Evolutionary conservation across 768 basidiomycete species (phyloP).

Genomic region (Strobilomyces dryophilus): DNA sequence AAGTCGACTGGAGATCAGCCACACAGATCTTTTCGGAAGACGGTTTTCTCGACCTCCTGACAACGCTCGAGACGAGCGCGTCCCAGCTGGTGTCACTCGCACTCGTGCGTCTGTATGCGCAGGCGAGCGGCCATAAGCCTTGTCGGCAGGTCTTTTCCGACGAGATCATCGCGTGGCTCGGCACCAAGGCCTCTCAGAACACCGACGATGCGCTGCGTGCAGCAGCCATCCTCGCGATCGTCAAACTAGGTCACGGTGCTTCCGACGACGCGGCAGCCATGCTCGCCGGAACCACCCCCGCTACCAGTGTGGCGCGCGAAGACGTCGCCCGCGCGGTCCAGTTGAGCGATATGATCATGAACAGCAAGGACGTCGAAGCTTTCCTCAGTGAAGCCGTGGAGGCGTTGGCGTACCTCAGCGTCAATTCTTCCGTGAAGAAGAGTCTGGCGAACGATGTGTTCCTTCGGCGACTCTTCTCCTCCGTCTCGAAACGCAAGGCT

Average conservation of each 20-base stretch:
- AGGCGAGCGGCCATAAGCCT: slow-evolving; percentile 69
- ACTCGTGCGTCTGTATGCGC: slow-evolving; percentile 70
- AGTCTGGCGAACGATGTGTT: slow-evolving; percentile 53
- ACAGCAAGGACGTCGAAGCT: slow-evolving; percentile 33
- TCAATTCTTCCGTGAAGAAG: slow-evolving; percentile 60
- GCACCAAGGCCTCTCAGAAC: slow-evolving; percentile 47
- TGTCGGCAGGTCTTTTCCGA: slow-evolving; percentile 61
- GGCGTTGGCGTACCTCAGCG: slow-evolving; percentile 79
- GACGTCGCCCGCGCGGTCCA: slow-evolving; percentile 47
- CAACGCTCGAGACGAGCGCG: slow-evolving; percentile 60
- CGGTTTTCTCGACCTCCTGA: slow-evolving; percentile 57
- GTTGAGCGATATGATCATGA: slow-evolving; percentile 55
- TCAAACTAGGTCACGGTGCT: slow-evolving; percentile 68
- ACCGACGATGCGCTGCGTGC: slow-evolving; percentile 47
- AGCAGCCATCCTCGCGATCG: slow-evolving; percentile 66
- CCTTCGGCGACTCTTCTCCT: slow-evolving; percentile 52
- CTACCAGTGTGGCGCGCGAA: slow-evolving; percentile 12
- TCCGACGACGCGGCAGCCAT: slow-evolving; percentile 37
- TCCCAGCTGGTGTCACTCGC: slow-evolving; percentile 48
- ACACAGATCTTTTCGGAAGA: slow-evolving; percentile 60
- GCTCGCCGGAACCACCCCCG: slow-evolving; percentile 6
- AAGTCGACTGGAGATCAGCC: slow-evolving; percentile 72
- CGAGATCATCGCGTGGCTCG: slow-evolving; percentile 64
- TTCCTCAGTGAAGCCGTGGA: slow-evolving; percentile 68
- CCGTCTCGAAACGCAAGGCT: slow-evolving; percentile 50